Evolutionary conservation across 768 basidiomycete genomes (phyloP).

Genomic region (Termitomyces titanicus): DNA sequence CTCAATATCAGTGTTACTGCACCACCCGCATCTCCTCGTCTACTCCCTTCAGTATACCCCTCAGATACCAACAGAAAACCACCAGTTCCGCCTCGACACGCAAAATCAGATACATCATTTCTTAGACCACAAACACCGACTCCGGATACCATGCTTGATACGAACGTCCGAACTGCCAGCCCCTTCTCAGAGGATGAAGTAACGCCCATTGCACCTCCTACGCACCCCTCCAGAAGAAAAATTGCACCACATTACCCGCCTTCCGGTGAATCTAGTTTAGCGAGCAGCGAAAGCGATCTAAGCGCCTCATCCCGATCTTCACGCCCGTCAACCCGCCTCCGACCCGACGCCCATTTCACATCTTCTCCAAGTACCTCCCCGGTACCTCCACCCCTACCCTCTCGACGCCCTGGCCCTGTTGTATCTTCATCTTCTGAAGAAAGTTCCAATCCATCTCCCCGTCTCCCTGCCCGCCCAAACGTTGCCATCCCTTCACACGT

Average conservation of each 20-base stretch:
- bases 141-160: slow-evolving; percentile 12
- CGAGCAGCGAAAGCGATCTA: slow-evolving; percentile 35
- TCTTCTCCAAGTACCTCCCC: slow-evolving; percentile 18
- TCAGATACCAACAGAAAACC: slow-evolving; percentile 19
- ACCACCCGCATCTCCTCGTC: slow-evolving; percentile 9
- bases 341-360: slow-evolving; percentile 14
- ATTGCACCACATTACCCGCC: slow-evolving; percentile 15
- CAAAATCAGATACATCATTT: slow-evolving; percentile 12
- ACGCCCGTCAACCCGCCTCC: slow-evolving; percentile 34
- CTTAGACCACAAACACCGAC: slow-evolving; percentile 17
- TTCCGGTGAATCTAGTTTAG: slow-evolving; percentile 34
- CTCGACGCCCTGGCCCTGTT: slow-evolving; percentile 31
- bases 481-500: slow-evolving; percentile 15
- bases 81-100: slow-evolving; percentile 22
- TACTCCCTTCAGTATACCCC: slow-evolving; percentile 11
- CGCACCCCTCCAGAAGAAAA: slow-evolving; percentile 15
- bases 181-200: slow-evolving; percentile 21
- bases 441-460: slow-evolving; percentile 21
- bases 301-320: slow-evolving; percentile 17
- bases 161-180: slow-evolving; percentile 16
- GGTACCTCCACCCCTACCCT: slow-evolving; percentile 44
- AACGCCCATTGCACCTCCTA: slow-evolving; percentile 14
- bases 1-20: slow-evolving; percentile 10
- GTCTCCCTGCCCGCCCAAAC: slow-evolving; percentile 25
- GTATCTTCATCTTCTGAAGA: slow-evolving; percentile 14